These are phyloP conservation scores for Paxillus rubicundulus DNA, from an alignment of 768 basidiomycete species.

Conservation along the genomic window DNA sequence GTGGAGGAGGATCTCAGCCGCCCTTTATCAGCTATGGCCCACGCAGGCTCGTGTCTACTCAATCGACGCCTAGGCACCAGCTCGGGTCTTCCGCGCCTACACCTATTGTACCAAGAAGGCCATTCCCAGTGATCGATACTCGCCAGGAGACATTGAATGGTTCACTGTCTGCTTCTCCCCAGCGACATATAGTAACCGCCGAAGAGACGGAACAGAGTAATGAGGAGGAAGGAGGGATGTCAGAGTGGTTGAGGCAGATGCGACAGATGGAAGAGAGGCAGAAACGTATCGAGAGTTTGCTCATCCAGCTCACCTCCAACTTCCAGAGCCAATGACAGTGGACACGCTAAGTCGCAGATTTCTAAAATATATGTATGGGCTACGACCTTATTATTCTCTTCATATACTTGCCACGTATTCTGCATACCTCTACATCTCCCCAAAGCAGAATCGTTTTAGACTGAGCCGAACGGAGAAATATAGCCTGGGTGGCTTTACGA, in stretches of 20 bases:
- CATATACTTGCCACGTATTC: neutral
- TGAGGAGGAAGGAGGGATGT: slow-evolving; percentile 26
- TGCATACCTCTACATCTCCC: neutral
- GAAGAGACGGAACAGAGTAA: slow-evolving; percentile 27
- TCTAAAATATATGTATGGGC: neutral
- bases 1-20: slow-evolving; percentile 5
- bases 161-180: slow-evolving; percentile 28
- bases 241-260: slow-evolving; percentile 35
- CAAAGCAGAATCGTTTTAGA: neutral
- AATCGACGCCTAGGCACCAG: slow-evolving; percentile 14
- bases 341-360: neutral
- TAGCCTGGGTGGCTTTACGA: slow-evolving; percentile 5
- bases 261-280: slow-evolving; percentile 44
- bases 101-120: slow-evolving; percentile 7
- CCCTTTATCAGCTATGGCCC: slow-evolving; percentile 37
- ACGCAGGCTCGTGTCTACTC: slow-evolving; percentile 38
- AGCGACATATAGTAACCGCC: slow-evolving; percentile 22
- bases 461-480: neutral
- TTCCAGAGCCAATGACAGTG: slow-evolving; percentile 10
- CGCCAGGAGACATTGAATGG: slow-evolving; percentile 18
- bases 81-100: slow-evolving; percentile 11
- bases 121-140: slow-evolving; percentile 22
- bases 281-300: slow-evolving; percentile 46
- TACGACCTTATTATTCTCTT: neutral
- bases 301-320: slow-evolving; percentile 32